Base-by-base conservation (phyloP, 169 alveolate species). In the Cyclospora cayetanensis region DNA sequence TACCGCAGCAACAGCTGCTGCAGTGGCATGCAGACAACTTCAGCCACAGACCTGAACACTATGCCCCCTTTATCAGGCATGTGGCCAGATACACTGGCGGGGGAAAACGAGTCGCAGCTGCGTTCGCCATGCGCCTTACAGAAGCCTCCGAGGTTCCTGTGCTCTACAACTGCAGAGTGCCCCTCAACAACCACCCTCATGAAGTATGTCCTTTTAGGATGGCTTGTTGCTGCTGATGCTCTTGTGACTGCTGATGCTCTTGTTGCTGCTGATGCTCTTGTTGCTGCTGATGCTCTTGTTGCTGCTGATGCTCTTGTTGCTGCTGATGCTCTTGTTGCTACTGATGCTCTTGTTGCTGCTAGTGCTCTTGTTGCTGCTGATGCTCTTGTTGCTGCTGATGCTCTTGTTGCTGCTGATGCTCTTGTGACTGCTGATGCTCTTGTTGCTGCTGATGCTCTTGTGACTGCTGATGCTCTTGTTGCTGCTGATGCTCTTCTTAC, bases 1-100 rank as follows among this genome's bases (percentile, higher is more conserved):
- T 70, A 31, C 83, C 83, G 29, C 55, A 70, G 83, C 25, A 70
- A 34, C 55, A 15, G 83, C 55, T 70, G 83, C 83, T 37, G 55
- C 55, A 70, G 35, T 70, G 83, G 83, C 83, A 70, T n/a, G 20
- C 4, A 18, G 25, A 3, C n/a, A 70, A 70, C n/a, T 4, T 70
- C 0, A 35, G n/a, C 37, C 12, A 0, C 4, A 70, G 41, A 15
- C 2, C 39, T 2, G 52, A 37, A 20, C 83, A 70, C 34, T 70
- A 70, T 70, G 35, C 83, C 4, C 22, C 55, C 18, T 7, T 70
- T 20, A 37, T 70, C 41, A 42, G 4, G 25, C 39, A 11, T 70
- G 4, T 37, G 18, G 34, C 83, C 1, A 7, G 4, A 20, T n/a
- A n/a, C n/a, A n/a, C n/a, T n/a, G 2, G 34, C 1, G 53, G 83